phyloP scores from a whole-genome alignment of 1,284 basidiomycete species.

The Butyriboletus appendiculatus region DNA sequence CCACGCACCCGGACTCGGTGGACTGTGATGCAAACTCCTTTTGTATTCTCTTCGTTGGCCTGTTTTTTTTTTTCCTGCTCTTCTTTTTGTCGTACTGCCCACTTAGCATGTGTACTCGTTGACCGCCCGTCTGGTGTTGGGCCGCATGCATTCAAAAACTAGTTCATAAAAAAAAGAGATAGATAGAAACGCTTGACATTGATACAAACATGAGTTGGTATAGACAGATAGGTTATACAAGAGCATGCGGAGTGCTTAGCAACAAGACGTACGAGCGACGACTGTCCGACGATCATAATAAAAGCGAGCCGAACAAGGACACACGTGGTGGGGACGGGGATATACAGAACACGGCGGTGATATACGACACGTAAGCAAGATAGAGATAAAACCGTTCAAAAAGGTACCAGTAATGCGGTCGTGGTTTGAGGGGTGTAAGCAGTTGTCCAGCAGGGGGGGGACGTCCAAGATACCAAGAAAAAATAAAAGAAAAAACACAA shows the following conservation, averaged over 20 bases:
- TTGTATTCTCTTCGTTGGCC: neutral
- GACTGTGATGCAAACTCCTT: neutral
- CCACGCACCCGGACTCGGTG: neutral
- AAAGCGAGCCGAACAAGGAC: slow-evolving; percentile 2
- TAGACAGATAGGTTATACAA: slow-evolving; percentile 25
- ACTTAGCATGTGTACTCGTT: neutral
- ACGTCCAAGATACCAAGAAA: slow-evolving; percentile 33
- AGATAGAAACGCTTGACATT: slow-evolving; percentile 11
- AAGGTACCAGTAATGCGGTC: slow-evolving; percentile 25
- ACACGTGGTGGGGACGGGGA: neutral
- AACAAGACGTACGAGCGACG: neutral
- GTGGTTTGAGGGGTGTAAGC: neutral
- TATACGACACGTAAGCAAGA: slow-evolving; percentile 17
- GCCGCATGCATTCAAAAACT: neutral
- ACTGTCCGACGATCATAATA: neutral
- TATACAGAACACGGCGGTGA: slow-evolving; percentile 16
- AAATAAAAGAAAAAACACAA: slow-evolving; percentile 1
- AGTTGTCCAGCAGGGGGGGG: slow-evolving; percentile 13
- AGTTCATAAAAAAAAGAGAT: neutral
- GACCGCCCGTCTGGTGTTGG: neutral
- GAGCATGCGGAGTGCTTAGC: slow-evolving; percentile 8
- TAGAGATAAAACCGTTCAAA: slow-evolving; percentile 18
- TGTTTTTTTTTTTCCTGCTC: neutral
- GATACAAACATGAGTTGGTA: slow-evolving; percentile 25
- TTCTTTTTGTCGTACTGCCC: neutral